Conservation (phyloP, 805 yeast genomes). For the Ogataea dorogensis region DNA sequence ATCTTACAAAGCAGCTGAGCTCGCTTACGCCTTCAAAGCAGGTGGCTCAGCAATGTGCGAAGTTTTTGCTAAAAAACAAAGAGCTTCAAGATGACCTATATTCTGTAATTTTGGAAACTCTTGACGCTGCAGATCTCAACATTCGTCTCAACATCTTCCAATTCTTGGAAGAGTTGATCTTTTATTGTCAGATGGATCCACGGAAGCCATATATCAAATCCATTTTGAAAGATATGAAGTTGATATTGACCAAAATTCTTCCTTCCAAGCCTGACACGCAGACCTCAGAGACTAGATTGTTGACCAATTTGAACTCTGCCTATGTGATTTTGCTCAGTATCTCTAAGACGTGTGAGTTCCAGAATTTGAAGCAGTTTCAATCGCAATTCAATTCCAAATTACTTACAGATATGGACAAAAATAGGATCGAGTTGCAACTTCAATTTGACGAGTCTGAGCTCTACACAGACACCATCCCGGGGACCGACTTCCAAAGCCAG, state of each 20-base stretch:
- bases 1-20: slow-evolving; percentile 66
- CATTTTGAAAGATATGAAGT: slow-evolving; percentile 34
- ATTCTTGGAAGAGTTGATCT: slow-evolving; percentile 62
- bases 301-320: slow-evolving; percentile 32
- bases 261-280: slow-evolving; percentile 28
- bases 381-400: slow-evolving; percentile 33
- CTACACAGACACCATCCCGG: slow-evolving; percentile 5
- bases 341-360: slow-evolving; percentile 21
- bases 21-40: slow-evolving; percentile 61
- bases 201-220: slow-evolving; percentile 18
- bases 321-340: slow-evolving; percentile 28
- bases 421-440: slow-evolving; percentile 27
- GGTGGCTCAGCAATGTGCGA: slow-evolving; percentile 49
- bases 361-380: slow-evolving; percentile 24
- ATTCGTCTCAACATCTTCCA: slow-evolving; percentile 64
- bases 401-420: slow-evolving; percentile 39
- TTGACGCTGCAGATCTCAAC: slow-evolving; percentile 55
- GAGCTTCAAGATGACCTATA: slow-evolving; percentile 68
- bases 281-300: slow-evolving; percentile 20
- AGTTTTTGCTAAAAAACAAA: slow-evolving; percentile 53
- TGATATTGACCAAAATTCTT: slow-evolving; percentile 36
- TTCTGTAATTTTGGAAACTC: slow-evolving; percentile 61
- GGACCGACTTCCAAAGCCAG: slow-evolving; percentile 1
- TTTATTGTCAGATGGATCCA: slow-evolving; percentile 32
- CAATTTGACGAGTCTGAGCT: slow-evolving; percentile 33